Evolutionary conservation across 192 early-diverging fungal species (phyloP).

Genomic region (Entrophospora sp.): DNA sequence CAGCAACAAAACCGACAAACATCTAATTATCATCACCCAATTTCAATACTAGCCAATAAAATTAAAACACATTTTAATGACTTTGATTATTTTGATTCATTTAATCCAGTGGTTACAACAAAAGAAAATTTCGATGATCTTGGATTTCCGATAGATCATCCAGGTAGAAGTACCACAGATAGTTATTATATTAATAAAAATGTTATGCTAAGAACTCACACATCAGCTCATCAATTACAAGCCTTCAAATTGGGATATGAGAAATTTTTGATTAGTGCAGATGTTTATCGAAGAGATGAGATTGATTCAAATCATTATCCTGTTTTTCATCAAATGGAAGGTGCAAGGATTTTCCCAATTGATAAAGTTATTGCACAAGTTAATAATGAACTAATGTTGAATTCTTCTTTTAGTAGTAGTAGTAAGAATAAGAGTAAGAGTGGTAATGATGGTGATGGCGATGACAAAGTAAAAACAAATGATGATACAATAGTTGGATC

Average conservation of each 20-base stretch:
- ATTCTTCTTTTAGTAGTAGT: too few species aligned
- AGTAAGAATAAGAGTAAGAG: too few species aligned
- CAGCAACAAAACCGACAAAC: too few species aligned
- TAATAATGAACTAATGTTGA: too few species aligned
- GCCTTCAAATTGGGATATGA: constrained; percentile 52
- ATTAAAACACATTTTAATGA: constrained; percentile 70
- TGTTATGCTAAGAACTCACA: constrained; percentile 82
- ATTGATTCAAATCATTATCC: constrained; percentile 95
- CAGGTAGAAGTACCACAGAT: constrained; percentile 71
- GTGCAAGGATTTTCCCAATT: constrained; percentile 62
- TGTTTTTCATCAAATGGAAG: constrained; percentile 98
- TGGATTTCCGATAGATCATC: constrained; percentile 73
- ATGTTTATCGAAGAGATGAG: constrained; percentile 95
- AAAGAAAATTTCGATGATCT: constrained; percentile 90
- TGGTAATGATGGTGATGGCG: too few species aligned
- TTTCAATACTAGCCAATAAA: constrained; percentile 72
- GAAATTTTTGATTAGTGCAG: constrained; percentile 86
- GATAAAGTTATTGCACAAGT: constrained; percentile 28
- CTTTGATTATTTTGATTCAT: constrained; percentile 50
- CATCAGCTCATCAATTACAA: constrained; percentile 89
- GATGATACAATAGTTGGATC: constrained; percentile 46
- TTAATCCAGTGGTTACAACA: constrained; percentile 78
- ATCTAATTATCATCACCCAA: too few species aligned
- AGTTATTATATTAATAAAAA: constrained; percentile 86
- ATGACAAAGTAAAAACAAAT: too few species aligned